Percentiles rank a stretch among this genome's conserved stretches.
Conservation (phyloP, 768 basidiomycete species). For the Rhizopogon vesiculosus region DNA sequence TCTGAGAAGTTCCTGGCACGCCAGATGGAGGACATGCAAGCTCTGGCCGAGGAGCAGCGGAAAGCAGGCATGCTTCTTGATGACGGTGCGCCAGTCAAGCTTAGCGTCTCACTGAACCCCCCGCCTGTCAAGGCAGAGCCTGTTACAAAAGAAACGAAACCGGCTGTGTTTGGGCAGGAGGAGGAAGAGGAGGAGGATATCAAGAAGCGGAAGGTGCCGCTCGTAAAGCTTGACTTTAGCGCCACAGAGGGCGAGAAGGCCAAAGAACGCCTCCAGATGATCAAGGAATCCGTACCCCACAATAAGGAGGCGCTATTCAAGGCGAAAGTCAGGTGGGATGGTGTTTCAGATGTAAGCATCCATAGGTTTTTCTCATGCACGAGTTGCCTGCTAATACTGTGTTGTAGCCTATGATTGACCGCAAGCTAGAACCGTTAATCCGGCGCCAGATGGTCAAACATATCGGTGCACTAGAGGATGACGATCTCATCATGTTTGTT, state of each 20-base stretch:
- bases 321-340: slow-evolving; percentile 88
- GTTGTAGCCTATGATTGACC: slow-evolving; percentile 67
- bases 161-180: slow-evolving; percentile 69
- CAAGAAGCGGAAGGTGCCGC: slow-evolving; percentile 77
- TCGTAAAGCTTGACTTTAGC: slow-evolving; percentile 90
- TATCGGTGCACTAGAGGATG: slow-evolving; percentile 89
- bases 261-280: slow-evolving; percentile 74
- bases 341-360: slow-evolving; percentile 71
- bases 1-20: slow-evolving; percentile 91
- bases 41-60: slow-evolving; percentile 84
- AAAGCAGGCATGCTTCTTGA: slow-evolving; percentile 88
- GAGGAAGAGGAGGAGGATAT: slow-evolving; percentile 81
- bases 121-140: slow-evolving; percentile 42
- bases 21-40: slow-evolving; percentile 96
- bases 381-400: slow-evolving; percentile 11
- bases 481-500: slow-evolving; percentile 91
- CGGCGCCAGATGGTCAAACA: slow-evolving; percentile 82
- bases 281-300: slow-evolving; percentile 66
- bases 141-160: slow-evolving; percentile 41
- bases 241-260: slow-evolving; percentile 80
- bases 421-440: slow-evolving; percentile 82
- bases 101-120: slow-evolving; percentile 69
- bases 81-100: slow-evolving; percentile 85
- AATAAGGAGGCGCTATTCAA: slow-evolving; percentile 80
- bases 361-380: slow-evolving; percentile 3